Evolutionary conservation across 1,284 basidiomycete species (phyloP).

Genomic region (Bondarzewia mesenterica): DNA sequence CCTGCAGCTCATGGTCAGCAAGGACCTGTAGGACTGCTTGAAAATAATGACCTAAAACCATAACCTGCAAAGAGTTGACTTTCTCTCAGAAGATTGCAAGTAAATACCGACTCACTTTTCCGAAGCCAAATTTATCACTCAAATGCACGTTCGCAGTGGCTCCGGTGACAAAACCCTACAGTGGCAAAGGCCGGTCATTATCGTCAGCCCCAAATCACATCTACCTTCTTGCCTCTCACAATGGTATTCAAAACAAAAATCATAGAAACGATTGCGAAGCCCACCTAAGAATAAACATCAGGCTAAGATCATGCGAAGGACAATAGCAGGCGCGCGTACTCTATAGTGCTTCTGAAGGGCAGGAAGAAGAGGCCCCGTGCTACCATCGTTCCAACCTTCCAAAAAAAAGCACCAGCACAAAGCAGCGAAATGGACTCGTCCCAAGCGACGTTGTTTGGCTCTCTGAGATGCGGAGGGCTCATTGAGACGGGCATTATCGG

Average conservation of each 20-base stretch:
- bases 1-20: slow-evolving; percentile 19
- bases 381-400: slow-evolving; percentile 56
- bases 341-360: slow-evolving; percentile 44
- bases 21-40: not conserved
- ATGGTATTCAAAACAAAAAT: slow-evolving; percentile 38
- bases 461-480: not conserved
- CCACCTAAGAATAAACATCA: slow-evolving; percentile 26
- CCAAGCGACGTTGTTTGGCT: slow-evolving; percentile 1
- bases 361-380: slow-evolving; percentile 53
- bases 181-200: not conserved
- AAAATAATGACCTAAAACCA: slow-evolving; percentile 24
- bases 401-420: slow-evolving; percentile 35
- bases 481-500: not conserved
- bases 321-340: slow-evolving; percentile 20
- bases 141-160: slow-evolving; percentile 46
- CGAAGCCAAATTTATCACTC: slow-evolving; percentile 51
- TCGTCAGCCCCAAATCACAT: not conserved
- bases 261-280: slow-evolving; percentile 39
- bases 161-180: slow-evolving; percentile 45
- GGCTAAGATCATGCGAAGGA: not conserved
- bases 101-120: slow-evolving; percentile 33
- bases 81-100: not conserved
- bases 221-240: slow-evolving; percentile 20
- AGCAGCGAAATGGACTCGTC: slow-evolving; percentile 24
- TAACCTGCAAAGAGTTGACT: slow-evolving; percentile 18